Evolutionary conservation across 345 rosid genomes (phyloP).

Genomic region (Diplotaxis tenuifolia): DNA sequence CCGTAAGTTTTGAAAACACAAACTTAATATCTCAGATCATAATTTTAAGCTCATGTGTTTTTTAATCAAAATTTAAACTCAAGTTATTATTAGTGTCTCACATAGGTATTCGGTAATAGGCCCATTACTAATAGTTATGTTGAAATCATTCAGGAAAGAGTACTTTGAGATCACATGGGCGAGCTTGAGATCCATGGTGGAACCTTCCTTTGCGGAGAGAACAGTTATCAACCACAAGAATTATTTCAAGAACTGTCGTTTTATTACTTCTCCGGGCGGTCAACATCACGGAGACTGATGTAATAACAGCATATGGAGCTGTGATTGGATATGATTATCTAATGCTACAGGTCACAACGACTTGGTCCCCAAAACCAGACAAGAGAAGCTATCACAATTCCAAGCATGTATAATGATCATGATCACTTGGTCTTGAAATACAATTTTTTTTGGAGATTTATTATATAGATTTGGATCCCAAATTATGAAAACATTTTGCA

Average conservation of each 20-base stretch:
- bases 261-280: conserved; percentile 60
- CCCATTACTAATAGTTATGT: too few relatives aligned
- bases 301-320: conserved; percentile 51
- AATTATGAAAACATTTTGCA: too few relatives aligned
- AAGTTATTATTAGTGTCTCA: too few relatives aligned
- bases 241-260: conserved; percentile 8
- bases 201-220: background rate
- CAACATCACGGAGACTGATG: conserved; percentile 57
- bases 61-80: too few relatives aligned
- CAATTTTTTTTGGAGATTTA: too few relatives aligned
- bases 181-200: too few relatives aligned
- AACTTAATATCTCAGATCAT: background rate
- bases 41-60: too few relatives aligned
- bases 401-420: conserved; percentile 43
- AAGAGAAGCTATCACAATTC: conserved; percentile 57
- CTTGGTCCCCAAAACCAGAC: conserved; percentile 50
- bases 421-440: too few relatives aligned
- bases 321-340: conserved; percentile 63
- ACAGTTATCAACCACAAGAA: background rate
- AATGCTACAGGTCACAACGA: conserved; percentile 82
- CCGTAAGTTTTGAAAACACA: background rate
- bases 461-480: too few relatives aligned
- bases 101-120: too few relatives aligned
- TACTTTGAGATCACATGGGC: too few relatives aligned
- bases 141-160: too few relatives aligned